phyloP scores from a whole-genome alignment of 345 rosid species.

The Cochlearia excelsa region DNA sequence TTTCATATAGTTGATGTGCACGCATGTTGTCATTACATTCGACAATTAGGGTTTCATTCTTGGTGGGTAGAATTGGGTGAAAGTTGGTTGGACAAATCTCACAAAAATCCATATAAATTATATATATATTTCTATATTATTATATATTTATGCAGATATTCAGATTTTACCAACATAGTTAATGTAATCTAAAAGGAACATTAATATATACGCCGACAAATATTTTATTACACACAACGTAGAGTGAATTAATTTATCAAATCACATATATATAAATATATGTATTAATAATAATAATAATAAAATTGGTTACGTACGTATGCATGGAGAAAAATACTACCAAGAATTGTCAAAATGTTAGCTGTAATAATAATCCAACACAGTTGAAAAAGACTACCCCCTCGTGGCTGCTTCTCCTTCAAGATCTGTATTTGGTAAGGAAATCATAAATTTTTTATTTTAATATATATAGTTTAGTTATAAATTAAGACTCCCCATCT shows the following conservation, averaged over 20 bases:
- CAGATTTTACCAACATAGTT: constrained; percentile 26
- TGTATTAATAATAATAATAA: constrained; percentile 1
- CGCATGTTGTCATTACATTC: constrained; percentile 39
- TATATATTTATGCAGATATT: constrained; percentile 29
- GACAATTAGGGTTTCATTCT: constrained; percentile 41
- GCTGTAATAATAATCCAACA: constrained; percentile 54
- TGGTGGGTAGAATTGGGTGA: constrained; percentile 94
- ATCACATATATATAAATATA: neutral
- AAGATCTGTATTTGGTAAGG: constrained; percentile 40
- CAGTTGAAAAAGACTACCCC: constrained; percentile 34
- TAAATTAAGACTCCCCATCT: constrained; percentile 30
- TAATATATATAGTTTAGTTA: constrained; percentile 23
- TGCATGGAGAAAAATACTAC: constrained; percentile 12
- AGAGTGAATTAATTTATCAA: neutral
- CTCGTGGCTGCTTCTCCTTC: constrained; percentile 49
- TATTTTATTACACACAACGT: constrained; percentile 22
- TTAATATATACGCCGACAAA: constrained; percentile 44
- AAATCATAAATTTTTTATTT: constrained; percentile 17
- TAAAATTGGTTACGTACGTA: neutral
- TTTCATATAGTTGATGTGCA: constrained; percentile 22
- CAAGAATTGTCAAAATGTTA: constrained; percentile 76
- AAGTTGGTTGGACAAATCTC: constrained; percentile 76
- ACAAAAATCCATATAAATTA: constrained; percentile 28
- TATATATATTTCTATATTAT: constrained; percentile 7
- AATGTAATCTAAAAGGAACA: constrained; percentile 45